These are phyloP conservation scores for Potentilla sterilis DNA, from an alignment of 306 rosid genomes.

Conservation along the genomic window DNA sequence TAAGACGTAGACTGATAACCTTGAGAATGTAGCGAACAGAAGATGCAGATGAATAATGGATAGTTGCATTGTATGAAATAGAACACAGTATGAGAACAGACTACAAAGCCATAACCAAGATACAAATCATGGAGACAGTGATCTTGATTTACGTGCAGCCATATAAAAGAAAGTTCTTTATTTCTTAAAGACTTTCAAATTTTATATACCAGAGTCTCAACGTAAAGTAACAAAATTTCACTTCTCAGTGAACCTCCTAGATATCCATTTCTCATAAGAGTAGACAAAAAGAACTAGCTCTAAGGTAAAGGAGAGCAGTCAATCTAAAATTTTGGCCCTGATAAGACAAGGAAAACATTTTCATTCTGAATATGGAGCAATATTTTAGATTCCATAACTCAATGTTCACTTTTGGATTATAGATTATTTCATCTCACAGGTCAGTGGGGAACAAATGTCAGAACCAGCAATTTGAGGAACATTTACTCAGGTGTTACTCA, in stretches of 20 bases:
- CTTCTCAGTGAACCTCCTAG: neutral
- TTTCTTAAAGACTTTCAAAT: neutral
- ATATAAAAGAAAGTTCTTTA: neutral
- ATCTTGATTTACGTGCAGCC: neutral
- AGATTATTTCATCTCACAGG: constrained; percentile 1
- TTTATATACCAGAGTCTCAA: neutral
- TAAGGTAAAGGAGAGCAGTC: neutral
- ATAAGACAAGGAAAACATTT: constrained; percentile 6
- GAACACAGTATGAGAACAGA: neutral
- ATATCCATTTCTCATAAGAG: neutral
- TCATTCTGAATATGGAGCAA: neutral
- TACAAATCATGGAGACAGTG: neutral
- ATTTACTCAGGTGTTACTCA: neutral
- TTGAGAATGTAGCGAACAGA: neutral
- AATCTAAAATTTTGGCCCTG: neutral
- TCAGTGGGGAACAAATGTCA: constrained; percentile 7
- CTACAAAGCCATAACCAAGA: neutral
- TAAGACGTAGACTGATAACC: neutral
- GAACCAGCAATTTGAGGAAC: constrained; percentile 7
- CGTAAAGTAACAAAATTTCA: neutral
- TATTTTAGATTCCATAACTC: constrained; percentile 21
- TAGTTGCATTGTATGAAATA: neutral
- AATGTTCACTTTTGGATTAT: neutral
- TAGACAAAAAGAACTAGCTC: neutral
- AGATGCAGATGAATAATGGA: neutral